These are phyloP conservation scores for Dipteronia dyeriana DNA, from an alignment of 345 rosid species.

Conservation along the genomic window DNA sequence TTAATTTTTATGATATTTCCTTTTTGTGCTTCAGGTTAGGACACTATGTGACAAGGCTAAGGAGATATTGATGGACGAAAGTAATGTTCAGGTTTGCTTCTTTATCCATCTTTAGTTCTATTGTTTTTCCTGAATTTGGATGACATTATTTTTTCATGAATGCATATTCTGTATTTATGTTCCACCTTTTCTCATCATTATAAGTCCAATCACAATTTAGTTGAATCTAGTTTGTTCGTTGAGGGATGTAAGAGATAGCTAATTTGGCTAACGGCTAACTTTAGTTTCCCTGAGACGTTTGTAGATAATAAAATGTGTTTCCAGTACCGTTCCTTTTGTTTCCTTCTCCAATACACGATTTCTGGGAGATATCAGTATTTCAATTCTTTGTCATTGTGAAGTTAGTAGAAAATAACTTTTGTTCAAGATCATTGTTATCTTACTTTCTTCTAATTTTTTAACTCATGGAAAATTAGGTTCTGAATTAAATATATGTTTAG, in stretches of 20 bases:
- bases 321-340: neutral
- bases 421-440: neutral
- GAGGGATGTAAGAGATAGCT: neutral
- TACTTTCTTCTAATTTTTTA: neutral
- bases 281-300: neutral
- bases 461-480: neutral
- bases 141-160: neutral
- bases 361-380: neutral
- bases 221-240: neutral
- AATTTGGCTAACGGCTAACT: neutral
- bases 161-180: neutral
- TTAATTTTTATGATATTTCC: neutral
- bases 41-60: conserved; percentile 70
- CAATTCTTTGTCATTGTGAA: neutral
- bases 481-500: neutral
- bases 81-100: conserved; percentile 67
- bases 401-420: neutral
- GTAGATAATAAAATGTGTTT: neutral
- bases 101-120: neutral
- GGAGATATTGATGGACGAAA: conserved; percentile 76
- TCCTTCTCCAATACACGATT: too few relatives aligned
- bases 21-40: conserved; percentile 49
- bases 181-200: neutral
- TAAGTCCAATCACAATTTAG: neutral
- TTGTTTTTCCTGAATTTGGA: neutral